Base-by-base conservation (phyloP, 495 filamentous ascomycete genomes). In the Delitschia confertaspora region DNA sequence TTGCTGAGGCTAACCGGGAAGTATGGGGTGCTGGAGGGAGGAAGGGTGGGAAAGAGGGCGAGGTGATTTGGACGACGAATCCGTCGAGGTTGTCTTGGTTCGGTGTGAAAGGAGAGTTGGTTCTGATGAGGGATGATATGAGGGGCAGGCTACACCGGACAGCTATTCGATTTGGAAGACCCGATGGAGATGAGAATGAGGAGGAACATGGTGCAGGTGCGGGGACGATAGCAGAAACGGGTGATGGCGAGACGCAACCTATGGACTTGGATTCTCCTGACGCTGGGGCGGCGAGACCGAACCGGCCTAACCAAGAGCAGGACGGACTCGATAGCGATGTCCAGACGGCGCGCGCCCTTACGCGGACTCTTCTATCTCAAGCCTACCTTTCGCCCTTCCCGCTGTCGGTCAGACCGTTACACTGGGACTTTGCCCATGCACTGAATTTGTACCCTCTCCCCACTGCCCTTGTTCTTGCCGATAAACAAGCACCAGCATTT, bases 291-390 rank as follows among this genome's bases (percentile, higher is more conserved):
- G n/a, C n/a, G n/a, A n/a, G n/a, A n/a, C n/a, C n/a, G n/a, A n/a
- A n/a, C n/a, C n/a, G 9, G 18, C 4, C 62, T 65, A 33, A 51
- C 49, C 33, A 73, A 18, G 38, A 34, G 4, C 13, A 24, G n/a
- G n/a, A n/a, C 9, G 18, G 39, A 22, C 2, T 78, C 62, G 70
- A 78, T 14, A 23, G 74, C 3, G 72, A 76, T 42, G 33, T 49
- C 2, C 50, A 50, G 23, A 69, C 73, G 39, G 83, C 87, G n/a
- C 76, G 87, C 35, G 86, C 84, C 55, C 69, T 95, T 0, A 84
- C 88, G 52, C 93, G 93, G 58, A 93, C 93, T 0, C 58, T 98
- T 21, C 70, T 98, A n/a, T 88, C 95, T 54, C 91, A 98, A 61
- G 85, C 85, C 3, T 80, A 83, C 26, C 66, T 98, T 4, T 79